Conservation (phyloP, 192 early-diverging fungal genomes). For the Linnemannia hyalina region DNA sequence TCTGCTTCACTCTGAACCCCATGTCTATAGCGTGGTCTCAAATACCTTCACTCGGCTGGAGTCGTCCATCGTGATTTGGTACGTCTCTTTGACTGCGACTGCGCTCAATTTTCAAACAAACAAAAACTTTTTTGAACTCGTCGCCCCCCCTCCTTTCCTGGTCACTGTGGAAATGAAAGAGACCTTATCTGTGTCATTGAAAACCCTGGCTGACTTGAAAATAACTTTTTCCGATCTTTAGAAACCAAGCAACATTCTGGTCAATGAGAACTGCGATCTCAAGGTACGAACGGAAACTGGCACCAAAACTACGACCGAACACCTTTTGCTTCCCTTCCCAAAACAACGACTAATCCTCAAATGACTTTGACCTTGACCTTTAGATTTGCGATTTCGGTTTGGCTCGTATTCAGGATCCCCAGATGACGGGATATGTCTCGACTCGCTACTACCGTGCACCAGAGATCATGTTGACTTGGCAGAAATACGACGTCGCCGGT, state of each 20-base stretch:
- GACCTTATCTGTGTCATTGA: slow-evolving; percentile 3
- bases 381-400: slow-evolving; percentile 97
- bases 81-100: slow-evolving; percentile 12
- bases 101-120: neutral
- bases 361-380: neutral
- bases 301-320: too few relatives aligned
- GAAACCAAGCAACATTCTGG: slow-evolving; percentile 92
- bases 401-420: slow-evolving; percentile 90
- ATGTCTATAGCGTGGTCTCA: slow-evolving; percentile 75
- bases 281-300: slow-evolving; percentile 62
- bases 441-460: slow-evolving; percentile 98
- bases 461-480: slow-evolving; percentile 98
- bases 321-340: neutral
- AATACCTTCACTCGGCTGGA: slow-evolving; percentile 96
- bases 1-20: neutral
- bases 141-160: neutral
- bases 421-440: slow-evolving; percentile 98
- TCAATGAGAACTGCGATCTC: slow-evolving; percentile 98
- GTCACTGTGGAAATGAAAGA: neutral
- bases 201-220: neutral
- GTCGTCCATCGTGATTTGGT: slow-evolving; percentile 96
- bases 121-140: slow-evolving; percentile 4
- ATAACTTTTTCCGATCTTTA: slow-evolving; percentile 1
- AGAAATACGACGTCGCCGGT: slow-evolving; percentile 94
- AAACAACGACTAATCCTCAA: neutral